Base-by-base conservation (phyloP, 768 basidiomycete genomes). In the Coprinopsis cinerea region DNA sequence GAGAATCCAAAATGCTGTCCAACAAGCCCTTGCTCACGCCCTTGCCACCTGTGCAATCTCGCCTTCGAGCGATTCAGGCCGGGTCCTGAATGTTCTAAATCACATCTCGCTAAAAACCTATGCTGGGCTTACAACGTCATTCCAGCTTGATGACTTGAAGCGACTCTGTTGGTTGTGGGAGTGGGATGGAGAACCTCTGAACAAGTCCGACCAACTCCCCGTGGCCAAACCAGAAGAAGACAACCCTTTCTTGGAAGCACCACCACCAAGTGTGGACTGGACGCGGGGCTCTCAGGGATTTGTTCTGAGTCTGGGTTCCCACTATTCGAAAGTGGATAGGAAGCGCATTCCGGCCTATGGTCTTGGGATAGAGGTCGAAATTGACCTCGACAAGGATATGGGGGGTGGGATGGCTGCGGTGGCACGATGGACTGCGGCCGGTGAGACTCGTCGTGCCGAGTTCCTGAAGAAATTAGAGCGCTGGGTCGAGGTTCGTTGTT, bases 101-200 rank as follows among this genome's bases (percentile, higher is more conserved):
- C 82, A 90, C 58, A 61, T 85, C 43, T 85, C 89, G 30, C 64
- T 89, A 41, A 72, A 72, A 44, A 82, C 82, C 23, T 88, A 88
- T 62, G 60, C 79, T 27, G 88, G 86, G 7, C 67, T 91, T 36
- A 68, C 77, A 1, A 75, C 81, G 2, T 76, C 79, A 48, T 82
- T 88, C 55, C 75, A 77, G 26, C 54, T 81, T n/a, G 77, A 83
- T 43, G 89, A 90, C 58, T 70, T 92, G 40, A 78, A 72, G 49
- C 75, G 85, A 51, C 74, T 92, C 17, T 91, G 89, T 66, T 92
- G 90, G 89, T 52, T 92, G 14, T 91, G 90, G 88, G 90, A 92
- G 62, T 92, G 90, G 90, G 82, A 89, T 59, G 75, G 77, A 4
- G 64, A 75, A 37, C 53, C 70, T 4, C 47, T 77, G 2, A 69